Evolutionary conservation across 2,329 filamentous ascomycete species (phyloP), one percentile per base, ranked within the genome.

Genomic region (Sporothrix mexicana): DNA sequence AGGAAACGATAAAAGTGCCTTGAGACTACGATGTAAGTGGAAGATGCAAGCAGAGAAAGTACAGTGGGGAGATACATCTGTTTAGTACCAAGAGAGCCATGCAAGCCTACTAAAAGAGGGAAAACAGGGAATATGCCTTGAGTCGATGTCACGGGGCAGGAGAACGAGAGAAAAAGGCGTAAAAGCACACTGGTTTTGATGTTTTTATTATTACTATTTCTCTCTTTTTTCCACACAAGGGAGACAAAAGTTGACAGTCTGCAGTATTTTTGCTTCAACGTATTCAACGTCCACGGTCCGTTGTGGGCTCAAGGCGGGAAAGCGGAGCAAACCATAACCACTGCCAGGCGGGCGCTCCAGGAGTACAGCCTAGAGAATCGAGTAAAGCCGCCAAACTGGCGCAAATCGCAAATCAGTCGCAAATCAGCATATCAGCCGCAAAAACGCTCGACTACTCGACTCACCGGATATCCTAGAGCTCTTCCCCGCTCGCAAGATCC

Each of bases 271-370:
- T 36, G 30, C 30, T 36, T 36, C 30, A 55, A 20, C 51, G 51
- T n/a, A n/a, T 55, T 36, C 20, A 55, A 55, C 51, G 51, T 55
- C 23, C 51, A 23, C 51, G 51, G 51, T 55, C 51, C 51, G n/a
- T 55, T 2, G 51, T 55, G 51, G 51, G 30, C 30, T 36, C 30
- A 36, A 36, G 30, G 30, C 1, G 30, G 30, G 30, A 36, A 4
- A 36, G 30, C 7, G 30, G 30, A 36, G 30, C 30, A 36, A 36
- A 36, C 30, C 30, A 36, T 36, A 36, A 36, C 7, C 30, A 36
- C 30, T 36, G 51, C 51, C 20, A 55, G 51, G 15, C 23, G n/a
- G 51, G 51, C 5, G 30, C 30, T 36, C 30, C 7, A 36, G 30
- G 30, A 36, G 30, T 36, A 4, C 30, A 36, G 30, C 30, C 7